Evolutionary conservation across 345 rosid species (phyloP).

Genomic region (Melaleuca quinquenervia): DNA sequence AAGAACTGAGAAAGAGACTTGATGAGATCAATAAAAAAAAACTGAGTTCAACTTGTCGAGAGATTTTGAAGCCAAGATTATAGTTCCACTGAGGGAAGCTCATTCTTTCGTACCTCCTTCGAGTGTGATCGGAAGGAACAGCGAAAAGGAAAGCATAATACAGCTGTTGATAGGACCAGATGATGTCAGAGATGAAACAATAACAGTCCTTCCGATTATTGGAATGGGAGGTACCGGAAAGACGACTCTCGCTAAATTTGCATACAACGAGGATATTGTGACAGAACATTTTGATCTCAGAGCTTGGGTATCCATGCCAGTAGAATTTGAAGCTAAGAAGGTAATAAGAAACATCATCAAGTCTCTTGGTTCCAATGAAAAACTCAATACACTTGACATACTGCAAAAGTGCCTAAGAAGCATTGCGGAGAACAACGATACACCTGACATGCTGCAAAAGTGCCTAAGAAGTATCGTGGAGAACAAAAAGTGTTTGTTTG

Average conservation of each 20-base stretch:
- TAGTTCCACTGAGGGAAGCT: too few relatives aligned
- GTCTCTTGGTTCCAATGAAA: not conserved
- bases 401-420: too few relatives aligned
- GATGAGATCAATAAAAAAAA: too few relatives aligned
- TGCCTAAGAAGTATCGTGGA: too few relatives aligned
- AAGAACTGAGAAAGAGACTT: too few relatives aligned
- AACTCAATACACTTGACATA: too few relatives aligned
- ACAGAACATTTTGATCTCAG: not conserved
- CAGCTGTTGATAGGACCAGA: not conserved
- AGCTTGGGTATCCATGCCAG: conserved; percentile 1
- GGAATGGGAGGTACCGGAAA: conserved; percentile 17
- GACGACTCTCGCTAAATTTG: conserved; percentile 3
- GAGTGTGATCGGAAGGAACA: conserved; percentile 7
- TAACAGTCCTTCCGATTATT: conserved; percentile 2
- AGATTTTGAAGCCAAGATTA: too few relatives aligned
- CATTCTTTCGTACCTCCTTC: too few relatives aligned
- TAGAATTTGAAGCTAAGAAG: not conserved
- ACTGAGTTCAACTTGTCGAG: too few relatives aligned
- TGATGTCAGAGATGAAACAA: not conserved
- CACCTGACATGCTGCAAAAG: too few relatives aligned
- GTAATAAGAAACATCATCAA: not conserved
- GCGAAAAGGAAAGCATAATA: not conserved
- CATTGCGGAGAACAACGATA: too few relatives aligned
- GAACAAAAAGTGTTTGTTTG: not conserved
- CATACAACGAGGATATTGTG: not conserved